Base-by-base conservation (phyloP, 140 eudicot genomes). In the Senecio squalidus region DNA sequence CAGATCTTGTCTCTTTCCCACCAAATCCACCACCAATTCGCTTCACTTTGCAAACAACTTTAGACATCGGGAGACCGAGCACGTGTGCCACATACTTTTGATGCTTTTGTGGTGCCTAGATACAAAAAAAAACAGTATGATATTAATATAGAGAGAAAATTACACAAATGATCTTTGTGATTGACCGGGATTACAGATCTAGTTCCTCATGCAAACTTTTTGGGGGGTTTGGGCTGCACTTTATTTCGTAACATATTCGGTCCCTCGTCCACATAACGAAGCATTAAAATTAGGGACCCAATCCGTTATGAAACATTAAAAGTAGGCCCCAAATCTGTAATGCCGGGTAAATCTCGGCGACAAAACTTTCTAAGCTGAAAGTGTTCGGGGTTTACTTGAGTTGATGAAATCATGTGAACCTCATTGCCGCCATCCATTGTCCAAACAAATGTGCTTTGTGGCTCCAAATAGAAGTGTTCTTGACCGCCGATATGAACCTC, bases 21-120 rank as follows among this genome's bases (percentile, higher is more conserved):
- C 98, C 98, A 75, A 92, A 92, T 39, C 98, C 98, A 75, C 98
- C 98, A 46, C 98, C 98, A 55, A 92, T 76, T 68, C 98, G 77
- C 76, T 92, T 92, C 60, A 86, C 86, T 66, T 80, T 92, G 89
- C 98, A 92, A 21, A 87, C 96, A 49, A 92, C 95, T 74, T 87
- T 92, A 17, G 98, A 92, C 98, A 92, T 92, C 4, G 98, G 96
- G 61, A 92, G 95, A 44, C 96, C 98, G 45, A 92, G 98, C 67
- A 84, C 96, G 61, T 67, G 87, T 10, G 96, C 48, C 34, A 92
- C 98, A 58, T 92, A 87, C 68, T 87, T 84, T 68, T 87, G 98
- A 76, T 92, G 95, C 76, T 87, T 92, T 61, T 81, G 89, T 22
- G 98, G 96, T 53, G 98, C 96, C 98, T 92, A 69, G 38, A 64